These are phyloP conservation scores for Coprinopsis sp. DNA, from an alignment of 768 basidiomycete species.

Conservation along the genomic window DNA sequence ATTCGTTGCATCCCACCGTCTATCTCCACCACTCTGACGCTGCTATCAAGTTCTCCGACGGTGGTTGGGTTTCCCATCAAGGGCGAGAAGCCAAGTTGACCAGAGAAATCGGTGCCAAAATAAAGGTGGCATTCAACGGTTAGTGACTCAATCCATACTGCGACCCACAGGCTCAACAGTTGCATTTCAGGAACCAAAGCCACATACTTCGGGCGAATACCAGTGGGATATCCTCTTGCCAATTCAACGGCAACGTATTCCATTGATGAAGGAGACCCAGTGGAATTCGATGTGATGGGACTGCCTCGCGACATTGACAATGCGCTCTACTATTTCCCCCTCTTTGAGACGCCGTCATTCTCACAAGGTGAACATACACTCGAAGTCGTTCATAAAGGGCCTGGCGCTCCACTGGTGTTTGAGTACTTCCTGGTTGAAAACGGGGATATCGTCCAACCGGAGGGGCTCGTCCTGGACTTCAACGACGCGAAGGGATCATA, in stretches of 20 bases:
- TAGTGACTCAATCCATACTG: background rate
- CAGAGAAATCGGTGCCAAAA: conserved; percentile 11
- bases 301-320: conserved; percentile 1
- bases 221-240: conserved; percentile 14
- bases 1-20: conserved; percentile 13
- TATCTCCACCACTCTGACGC: conserved; percentile 17
- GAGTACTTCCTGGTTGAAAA: background rate
- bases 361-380: background rate
- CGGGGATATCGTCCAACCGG: background rate
- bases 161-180: background rate
- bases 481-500: background rate
- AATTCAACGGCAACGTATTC: conserved; percentile 17
- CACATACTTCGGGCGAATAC: conserved; percentile 19
- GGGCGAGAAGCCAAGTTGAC: conserved; percentile 16
- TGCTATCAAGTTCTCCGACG: conserved; percentile 14
- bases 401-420: background rate
- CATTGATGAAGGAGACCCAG: conserved; percentile 19
- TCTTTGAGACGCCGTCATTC: background rate
- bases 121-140: conserved; percentile 21
- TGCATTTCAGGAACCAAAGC: conserved; percentile 19
- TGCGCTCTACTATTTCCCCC: background rate
- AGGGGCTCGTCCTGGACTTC: background rate
- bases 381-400: background rate
- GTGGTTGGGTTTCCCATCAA: conserved; percentile 16
- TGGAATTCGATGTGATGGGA: conserved; percentile 18